These are phyloP conservation scores for Raphanus raphanistrum DNA, from an alignment of 345 rosid species.

Conservation along the genomic window DNA sequence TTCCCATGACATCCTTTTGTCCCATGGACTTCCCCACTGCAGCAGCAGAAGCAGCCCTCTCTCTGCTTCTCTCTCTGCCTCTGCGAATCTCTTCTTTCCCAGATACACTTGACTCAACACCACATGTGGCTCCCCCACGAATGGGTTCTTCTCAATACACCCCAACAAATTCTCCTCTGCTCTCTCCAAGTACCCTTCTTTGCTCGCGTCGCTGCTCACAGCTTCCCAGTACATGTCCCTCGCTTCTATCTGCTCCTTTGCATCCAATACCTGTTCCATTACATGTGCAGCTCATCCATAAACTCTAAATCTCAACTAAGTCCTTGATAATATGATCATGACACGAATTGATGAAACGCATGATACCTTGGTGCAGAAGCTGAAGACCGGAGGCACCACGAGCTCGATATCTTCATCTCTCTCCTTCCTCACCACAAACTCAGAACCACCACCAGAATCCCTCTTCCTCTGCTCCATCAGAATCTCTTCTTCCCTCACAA, in stretches of 20 bases:
- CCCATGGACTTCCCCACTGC: slow-evolving; percentile 97
- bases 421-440: slow-evolving; percentile 38
- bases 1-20: slow-evolving; percentile 90
- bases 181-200: slow-evolving; percentile 46
- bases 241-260: slow-evolving; percentile 59
- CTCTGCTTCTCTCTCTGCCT: slow-evolving; percentile 63
- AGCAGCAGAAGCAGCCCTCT: slow-evolving; percentile 63
- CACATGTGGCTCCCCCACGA: slow-evolving; percentile 81
- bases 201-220: slow-evolving; percentile 49
- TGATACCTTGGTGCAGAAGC: slow-evolving; percentile 49
- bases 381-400: slow-evolving; percentile 73
- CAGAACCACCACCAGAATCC: slow-evolving; percentile 46
- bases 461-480: slow-evolving; percentile 52
- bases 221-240: slow-evolving; percentile 82
- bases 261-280: slow-evolving; percentile 48
- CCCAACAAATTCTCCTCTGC: slow-evolving; percentile 53
- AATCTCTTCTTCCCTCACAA: slow-evolving; percentile 81
- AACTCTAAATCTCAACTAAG: neutral
- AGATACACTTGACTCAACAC: slow-evolving; percentile 66
- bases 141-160: slow-evolving; percentile 69
- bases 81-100: slow-evolving; percentile 60
- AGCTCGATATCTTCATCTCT: slow-evolving; percentile 78
- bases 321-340: neutral
- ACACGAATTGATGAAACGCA: neutral
- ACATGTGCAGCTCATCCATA: slow-evolving; percentile 9